Evolutionary conservation across 257 asterid species (phyloP).

Genomic region (Solanum dulcamara): DNA sequence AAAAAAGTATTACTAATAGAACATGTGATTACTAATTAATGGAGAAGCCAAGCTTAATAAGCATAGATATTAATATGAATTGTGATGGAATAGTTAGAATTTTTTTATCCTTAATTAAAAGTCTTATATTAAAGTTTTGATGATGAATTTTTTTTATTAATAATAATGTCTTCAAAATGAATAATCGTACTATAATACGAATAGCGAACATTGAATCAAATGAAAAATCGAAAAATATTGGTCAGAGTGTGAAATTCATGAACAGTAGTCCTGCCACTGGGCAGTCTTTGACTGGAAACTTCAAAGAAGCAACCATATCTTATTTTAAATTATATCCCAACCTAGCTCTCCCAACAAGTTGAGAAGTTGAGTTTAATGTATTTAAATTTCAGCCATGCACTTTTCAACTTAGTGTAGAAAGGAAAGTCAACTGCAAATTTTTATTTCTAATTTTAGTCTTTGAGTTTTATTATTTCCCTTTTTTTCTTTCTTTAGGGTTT

Average conservation of each 20-base stretch:
- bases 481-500: not conserved
- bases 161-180: no score
- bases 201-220: no score
- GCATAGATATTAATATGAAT: no score
- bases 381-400: not conserved
- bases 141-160: no score
- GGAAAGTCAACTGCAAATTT: not conserved
- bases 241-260: no score
- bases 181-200: no score
- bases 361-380: not conserved
- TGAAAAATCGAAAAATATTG: no score
- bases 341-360: not conserved
- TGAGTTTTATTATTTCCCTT: not conserved
- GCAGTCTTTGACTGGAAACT: not conserved
- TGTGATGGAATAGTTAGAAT: no score
- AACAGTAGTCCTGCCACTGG: not conserved
- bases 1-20: no score
- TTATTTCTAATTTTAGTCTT: not conserved
- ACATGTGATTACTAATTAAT: not conserved
- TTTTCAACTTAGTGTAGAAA: not conserved
- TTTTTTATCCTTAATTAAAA: no score
- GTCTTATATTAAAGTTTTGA: no score
- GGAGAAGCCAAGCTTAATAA: not conserved
- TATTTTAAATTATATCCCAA: not conserved
- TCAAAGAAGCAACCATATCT: not conserved